Percentiles rank a stretch among this genome's conserved stretches.
phyloP scores from a whole-genome alignment of 2,329 filamentous ascomycete species.

The Penicillium sclerotigenum region DNA sequence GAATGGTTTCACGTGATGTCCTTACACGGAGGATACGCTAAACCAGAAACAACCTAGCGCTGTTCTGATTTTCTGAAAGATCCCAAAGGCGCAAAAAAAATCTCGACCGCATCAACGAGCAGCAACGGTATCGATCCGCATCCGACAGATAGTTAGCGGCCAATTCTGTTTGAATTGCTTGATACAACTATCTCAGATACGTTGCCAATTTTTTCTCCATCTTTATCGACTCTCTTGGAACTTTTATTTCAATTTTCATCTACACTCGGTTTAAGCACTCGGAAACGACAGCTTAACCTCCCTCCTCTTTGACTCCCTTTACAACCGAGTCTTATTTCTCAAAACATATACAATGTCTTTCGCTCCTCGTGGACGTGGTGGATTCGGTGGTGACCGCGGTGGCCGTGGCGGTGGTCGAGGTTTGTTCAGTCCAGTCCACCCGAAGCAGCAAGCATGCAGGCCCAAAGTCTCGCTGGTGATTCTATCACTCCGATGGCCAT shows the following conservation, averaged over 20 bases:
- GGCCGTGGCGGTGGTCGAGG: conserved; percentile 23
- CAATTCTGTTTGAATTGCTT: conserved; percentile 25
- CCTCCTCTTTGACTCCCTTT: conserved; percentile 10
- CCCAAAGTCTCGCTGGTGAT: neutral
- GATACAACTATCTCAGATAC: conserved; percentile 16
- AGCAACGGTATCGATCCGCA: conserved; percentile 36
- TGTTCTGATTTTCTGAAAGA: conserved; percentile 41
- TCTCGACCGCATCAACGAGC: conserved; percentile 41
- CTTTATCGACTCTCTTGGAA: conserved; percentile 15
- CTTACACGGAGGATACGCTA: conserved; percentile 28
- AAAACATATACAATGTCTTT: conserved; percentile 34
- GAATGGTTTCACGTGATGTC: conserved; percentile 21
- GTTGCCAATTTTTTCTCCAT: conserved; percentile 11
- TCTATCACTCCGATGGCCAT: neutral
- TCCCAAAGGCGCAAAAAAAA: conserved; percentile 39
- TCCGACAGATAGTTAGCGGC: conserved; percentile 28
- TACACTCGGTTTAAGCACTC: conserved; percentile 22
- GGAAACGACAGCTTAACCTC: conserved; percentile 21
- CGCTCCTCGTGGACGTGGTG: conserved; percentile 27
- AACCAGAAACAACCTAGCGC: conserved; percentile 26
- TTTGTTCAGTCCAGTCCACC: conserved; percentile 20
- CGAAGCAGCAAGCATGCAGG: conserved; percentile 12
- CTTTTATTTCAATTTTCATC: conserved; percentile 12
- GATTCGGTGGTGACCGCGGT: conserved; percentile 27
- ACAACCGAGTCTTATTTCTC: conserved; percentile 7